Base-by-base conservation (phyloP, 345 rosid genomes). In the Iberis pinnata region DNA sequence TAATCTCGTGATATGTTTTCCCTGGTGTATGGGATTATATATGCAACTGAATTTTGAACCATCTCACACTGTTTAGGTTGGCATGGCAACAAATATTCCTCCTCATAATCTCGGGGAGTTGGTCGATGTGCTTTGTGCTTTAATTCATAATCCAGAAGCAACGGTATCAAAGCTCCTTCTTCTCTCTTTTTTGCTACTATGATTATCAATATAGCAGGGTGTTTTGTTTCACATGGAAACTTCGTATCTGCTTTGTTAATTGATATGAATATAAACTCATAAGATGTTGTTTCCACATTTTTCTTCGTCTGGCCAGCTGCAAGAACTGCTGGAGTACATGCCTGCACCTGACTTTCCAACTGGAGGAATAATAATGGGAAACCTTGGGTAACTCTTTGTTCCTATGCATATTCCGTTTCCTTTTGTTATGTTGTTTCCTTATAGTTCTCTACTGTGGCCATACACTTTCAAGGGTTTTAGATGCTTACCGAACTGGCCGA, bases 281-380 rank as follows among this genome's bases (percentile, higher is more conserved):
- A 38, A 12, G 24, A 36, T 41, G 18, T 4, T 50, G 49, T 59
- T 70, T 47, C 65, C 38, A 64, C 38, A 22, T 72, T 60, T 19
- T 51, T 45, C 60, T 49, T 33, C 49, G n/a, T 59, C 63, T 43
- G 65, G 18, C 32, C 71, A 90, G 98, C 67, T 90, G 76, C 98
- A 87, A 85, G 98, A 90, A 67, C 66, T 90, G 70, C 68, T 87
- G 75, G 98, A 90, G 65, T 84, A 90, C 79, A 90, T 90, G 98
- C 98, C 98, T 60, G 98, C 93, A 31, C 98, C 98, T 17, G 98
- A 90, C 75, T 90, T 90, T 67, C 98, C 98, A 37, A 90, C 98
- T 4, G 98, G 98, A 56, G 98, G 98, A 72, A 48, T 88, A 57
- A 82, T 90, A 18, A 86, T 90, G 96, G 98, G 98, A 59, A 87